Evolutionary conservation across 345 rosid species (phyloP).

Genomic region (Salix udensis): DNA sequence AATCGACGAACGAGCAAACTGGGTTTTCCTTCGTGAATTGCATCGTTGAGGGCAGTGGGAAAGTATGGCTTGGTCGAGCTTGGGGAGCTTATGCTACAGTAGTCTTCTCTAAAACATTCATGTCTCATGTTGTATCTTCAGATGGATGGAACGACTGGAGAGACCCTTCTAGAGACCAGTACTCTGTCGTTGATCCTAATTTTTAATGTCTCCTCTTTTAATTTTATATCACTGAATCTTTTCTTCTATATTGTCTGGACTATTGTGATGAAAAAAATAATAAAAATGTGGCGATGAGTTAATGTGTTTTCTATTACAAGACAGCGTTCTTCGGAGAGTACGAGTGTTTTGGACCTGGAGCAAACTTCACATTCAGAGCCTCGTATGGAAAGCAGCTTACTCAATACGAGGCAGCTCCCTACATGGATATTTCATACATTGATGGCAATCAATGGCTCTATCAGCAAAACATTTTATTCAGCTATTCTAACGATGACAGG

Average conservation of each 20-base stretch:
- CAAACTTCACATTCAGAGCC: conserved; percentile 40
- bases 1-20: conserved; percentile 42
- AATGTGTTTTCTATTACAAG: conserved; percentile 28
- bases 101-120: conserved; percentile 58
- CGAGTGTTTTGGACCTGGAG: conserved; percentile 58
- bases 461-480: not conserved
- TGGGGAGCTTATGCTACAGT: conserved; percentile 66
- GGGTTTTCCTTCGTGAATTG: conserved; percentile 72
- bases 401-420: conserved; percentile 51
- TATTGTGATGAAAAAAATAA: no score
- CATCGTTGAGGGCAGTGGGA: conserved; percentile 53
- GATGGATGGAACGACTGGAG: conserved; percentile 80
- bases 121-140: conserved; percentile 50
- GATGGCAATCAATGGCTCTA: conserved; percentile 71
- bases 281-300: no score
- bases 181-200: conserved; percentile 24
- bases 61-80: conserved; percentile 73
- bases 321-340: conserved; percentile 68
- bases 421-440: conserved; percentile 51
- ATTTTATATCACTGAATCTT: no score
- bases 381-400: conserved; percentile 48
- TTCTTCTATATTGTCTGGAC: no score
- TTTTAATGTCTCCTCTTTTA: not conserved
- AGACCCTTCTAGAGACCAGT: conserved; percentile 55
- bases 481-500: no score